Evolutionary conservation across 1,284 basidiomycete species (phyloP).

Genomic region (Waitea zeae): DNA sequence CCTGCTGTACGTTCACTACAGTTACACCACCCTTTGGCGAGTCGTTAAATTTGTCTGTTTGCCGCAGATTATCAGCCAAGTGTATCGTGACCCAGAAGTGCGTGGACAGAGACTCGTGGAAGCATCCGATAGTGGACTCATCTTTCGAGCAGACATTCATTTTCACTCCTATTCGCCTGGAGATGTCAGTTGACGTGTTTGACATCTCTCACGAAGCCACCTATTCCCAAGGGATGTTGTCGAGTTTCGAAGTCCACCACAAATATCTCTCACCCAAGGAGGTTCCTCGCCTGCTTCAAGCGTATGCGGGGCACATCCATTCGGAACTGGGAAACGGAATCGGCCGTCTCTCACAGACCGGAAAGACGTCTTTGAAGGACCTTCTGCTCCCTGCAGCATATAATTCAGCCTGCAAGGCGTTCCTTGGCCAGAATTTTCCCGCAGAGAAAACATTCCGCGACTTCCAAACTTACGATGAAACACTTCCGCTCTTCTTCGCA

Average conservation of each 20-base stretch:
- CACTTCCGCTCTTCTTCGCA: slow-evolving; percentile 13
- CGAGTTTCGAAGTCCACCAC: slow-evolving; percentile 7
- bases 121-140: too few relatives aligned
- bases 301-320: slow-evolving; percentile 5
- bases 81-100: slow-evolving; percentile 10
- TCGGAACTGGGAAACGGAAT: too few relatives aligned
- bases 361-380: slow-evolving; percentile 4
- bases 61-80: slow-evolving; percentile 8
- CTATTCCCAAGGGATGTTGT: slow-evolving; percentile 5
- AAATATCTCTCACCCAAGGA: slow-evolving; percentile 6
- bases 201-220: slow-evolving; percentile 1
- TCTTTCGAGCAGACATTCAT: slow-evolving; percentile 7
- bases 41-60: too few relatives aligned
- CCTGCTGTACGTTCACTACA: slow-evolving; percentile 7
- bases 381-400: slow-evolving; percentile 10
- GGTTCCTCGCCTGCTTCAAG: slow-evolving; percentile 5
- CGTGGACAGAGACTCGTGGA: too few relatives aligned
- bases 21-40: too few relatives aligned
- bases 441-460: slow-evolving; percentile 7
- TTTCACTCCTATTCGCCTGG: slow-evolving; percentile 7
- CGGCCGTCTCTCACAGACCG: too few relatives aligned
- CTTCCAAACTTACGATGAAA: slow-evolving; percentile 12
- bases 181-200: slow-evolving; percentile 7
- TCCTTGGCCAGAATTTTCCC: slow-evolving; percentile 11
- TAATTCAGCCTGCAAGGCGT: slow-evolving; percentile 11